These are phyloP conservation scores for Aurifilum marmelostoma DNA, from an alignment of 2,329 filamentous ascomycete species.

Conservation along the genomic window DNA sequence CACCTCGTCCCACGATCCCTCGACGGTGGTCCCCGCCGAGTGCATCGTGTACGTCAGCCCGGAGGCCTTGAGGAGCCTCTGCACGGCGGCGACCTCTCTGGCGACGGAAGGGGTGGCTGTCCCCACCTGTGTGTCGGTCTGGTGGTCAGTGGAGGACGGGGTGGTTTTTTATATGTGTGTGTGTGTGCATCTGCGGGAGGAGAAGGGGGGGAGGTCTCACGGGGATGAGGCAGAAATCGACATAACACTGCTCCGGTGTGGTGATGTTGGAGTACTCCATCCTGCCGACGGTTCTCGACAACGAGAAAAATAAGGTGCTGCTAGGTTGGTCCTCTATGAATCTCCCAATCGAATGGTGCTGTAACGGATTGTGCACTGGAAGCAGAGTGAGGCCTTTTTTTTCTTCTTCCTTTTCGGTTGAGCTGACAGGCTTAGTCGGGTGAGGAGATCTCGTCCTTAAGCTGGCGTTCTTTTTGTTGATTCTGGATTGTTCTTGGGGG, in stretches of 20 bases:
- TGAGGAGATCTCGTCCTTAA: neutral
- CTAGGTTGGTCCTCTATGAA: too few species aligned
- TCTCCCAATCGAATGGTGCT: neutral
- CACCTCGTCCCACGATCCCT: conserved; percentile 89
- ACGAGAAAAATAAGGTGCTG: neutral
- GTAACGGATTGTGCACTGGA: neutral
- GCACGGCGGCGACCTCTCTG: conserved; percentile 84
- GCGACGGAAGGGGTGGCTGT: conserved; percentile 77
- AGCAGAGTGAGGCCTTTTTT: neutral
- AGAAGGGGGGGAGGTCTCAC: conserved; percentile 43
- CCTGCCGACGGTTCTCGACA: neutral
- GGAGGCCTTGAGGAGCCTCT: conserved; percentile 79
- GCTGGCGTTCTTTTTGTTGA: neutral
- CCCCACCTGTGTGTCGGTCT: conserved; percentile 66
- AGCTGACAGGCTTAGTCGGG: neutral
- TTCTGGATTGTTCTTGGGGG: neutral
- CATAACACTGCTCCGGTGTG: conserved; percentile 77
- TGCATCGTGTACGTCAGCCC: conserved; percentile 88
- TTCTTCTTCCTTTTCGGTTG: too few species aligned
- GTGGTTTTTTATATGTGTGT: too few species aligned
- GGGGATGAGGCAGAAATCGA: conserved; percentile 90
- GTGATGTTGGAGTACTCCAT: conserved; percentile 54
- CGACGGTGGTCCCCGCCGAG: conserved; percentile 89
- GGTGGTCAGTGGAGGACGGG: neutral
- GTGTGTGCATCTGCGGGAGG: neutral